phyloP scores from a whole-genome alignment of 2,329 filamentous ascomycete genomes.

The Gyromitra esculenta region DNA sequence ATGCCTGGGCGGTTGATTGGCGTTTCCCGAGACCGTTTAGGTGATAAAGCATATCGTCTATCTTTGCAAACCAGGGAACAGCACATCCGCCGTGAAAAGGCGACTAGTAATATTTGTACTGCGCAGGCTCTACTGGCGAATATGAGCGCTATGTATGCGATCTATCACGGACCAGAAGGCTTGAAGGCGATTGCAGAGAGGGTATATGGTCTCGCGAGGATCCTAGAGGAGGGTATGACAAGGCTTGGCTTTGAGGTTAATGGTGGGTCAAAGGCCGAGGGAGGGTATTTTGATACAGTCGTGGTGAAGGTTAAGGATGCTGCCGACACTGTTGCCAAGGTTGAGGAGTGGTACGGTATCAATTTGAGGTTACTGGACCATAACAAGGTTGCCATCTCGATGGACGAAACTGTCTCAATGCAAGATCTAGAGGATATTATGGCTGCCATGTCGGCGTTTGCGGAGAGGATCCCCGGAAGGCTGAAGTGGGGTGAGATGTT shows the following conservation, averaged over 20 bases:
- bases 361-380: constrained; percentile 72
- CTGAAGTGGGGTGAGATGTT: constrained; percentile 59
- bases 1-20: constrained; percentile 91
- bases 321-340: constrained; percentile 65
- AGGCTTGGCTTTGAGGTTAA: constrained; percentile 72
- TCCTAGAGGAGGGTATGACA: constrained; percentile 73
- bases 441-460: constrained; percentile 54
- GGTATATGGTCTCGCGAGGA: constrained; percentile 72
- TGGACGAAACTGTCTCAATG: constrained; percentile 76
- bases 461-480: constrained; percentile 56
- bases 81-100: constrained; percentile 95
- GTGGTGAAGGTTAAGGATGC: constrained; percentile 70
- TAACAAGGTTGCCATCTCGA: constrained; percentile 74
- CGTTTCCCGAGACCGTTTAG: constrained; percentile 88
- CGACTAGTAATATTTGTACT: constrained; percentile 96
- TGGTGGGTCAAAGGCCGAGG: constrained; percentile 67
- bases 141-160: constrained; percentile 92
- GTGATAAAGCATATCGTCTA: constrained; percentile 80
- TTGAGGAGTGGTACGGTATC: constrained; percentile 66
- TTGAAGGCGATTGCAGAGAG: constrained; percentile 84
- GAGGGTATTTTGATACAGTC: constrained; percentile 80
- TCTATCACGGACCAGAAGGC: constrained; percentile 89
- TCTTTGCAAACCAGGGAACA: constrained; percentile 94
- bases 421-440: constrained; percentile 69
- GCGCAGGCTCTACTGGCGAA: constrained; percentile 93